phyloP scores from a whole-genome alignment of 2,329 filamentous ascomycete species.

The Colletotrichum falcatum region DNA sequence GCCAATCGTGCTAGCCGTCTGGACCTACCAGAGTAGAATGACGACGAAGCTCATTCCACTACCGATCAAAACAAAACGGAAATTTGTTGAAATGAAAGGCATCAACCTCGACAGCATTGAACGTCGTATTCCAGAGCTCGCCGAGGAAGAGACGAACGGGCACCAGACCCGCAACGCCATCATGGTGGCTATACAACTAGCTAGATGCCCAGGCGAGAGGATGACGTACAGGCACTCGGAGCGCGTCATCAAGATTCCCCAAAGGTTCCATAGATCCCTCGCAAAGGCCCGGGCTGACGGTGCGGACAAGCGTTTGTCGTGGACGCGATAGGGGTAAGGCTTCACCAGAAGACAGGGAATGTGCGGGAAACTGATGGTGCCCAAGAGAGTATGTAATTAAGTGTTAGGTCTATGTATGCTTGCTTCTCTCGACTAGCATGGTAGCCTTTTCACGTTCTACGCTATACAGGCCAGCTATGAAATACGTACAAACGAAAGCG shows the following conservation, averaged over 20 bases:
- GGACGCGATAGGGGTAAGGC: too few relatives aligned
- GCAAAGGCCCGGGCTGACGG: background rate
- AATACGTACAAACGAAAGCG: conserved; percentile 11
- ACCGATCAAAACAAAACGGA: background rate
- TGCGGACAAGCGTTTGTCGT: background rate
- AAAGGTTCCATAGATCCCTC: conserved; percentile 27
- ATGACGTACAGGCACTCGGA: background rate
- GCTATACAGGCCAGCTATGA: background rate
- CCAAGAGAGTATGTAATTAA: background rate
- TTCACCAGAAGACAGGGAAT: too few relatives aligned
- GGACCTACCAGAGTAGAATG: background rate
- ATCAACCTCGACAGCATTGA: background rate
- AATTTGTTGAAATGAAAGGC: background rate
- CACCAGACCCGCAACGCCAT: conserved; percentile 12
- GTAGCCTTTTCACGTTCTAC: background rate
- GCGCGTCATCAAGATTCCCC: background rate
- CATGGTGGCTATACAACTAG: background rate
- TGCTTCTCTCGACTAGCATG: background rate
- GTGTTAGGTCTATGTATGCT: background rate
- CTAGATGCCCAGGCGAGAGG: background rate
- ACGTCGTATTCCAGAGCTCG: background rate
- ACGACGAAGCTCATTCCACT: background rate
- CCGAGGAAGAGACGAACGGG: conserved; percentile 6
- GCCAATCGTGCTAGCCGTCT: conserved; percentile 2
- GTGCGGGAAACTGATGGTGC: background rate